Evolutionary conservation across 176 grass and related monocot genomes (phyloP).

Genomic region (Metroxylon sagu): DNA sequence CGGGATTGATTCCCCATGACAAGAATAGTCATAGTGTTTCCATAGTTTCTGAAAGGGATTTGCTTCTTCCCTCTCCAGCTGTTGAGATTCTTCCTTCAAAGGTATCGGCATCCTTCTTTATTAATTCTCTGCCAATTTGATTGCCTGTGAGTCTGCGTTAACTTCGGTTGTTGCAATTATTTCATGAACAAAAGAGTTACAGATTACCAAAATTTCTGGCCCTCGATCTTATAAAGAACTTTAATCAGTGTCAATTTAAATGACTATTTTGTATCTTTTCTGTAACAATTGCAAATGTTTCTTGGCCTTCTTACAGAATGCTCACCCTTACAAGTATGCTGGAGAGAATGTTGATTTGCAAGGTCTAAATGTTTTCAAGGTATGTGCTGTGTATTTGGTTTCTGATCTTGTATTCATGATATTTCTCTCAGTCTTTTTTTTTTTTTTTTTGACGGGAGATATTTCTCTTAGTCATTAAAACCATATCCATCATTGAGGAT

Average conservation of each 20-base stretch:
- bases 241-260: neutral
- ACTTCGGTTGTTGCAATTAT: no score
- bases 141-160: neutral
- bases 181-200: no score
- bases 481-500: no score
- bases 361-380: slow-evolving; percentile 70
- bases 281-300: neutral
- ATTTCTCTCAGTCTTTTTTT: neutral
- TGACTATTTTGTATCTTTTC: neutral
- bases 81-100: slow-evolving; percentile 58
- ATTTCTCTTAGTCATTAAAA: no score
- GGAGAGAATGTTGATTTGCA: slow-evolving; percentile 81
- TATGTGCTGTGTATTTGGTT: slow-evolving; percentile 2
- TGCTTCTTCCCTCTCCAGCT: slow-evolving; percentile 39
- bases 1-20: slow-evolving; percentile 43
- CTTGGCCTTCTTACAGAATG: slow-evolving; percentile 35
- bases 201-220: no score
- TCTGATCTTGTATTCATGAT: slow-evolving; percentile 5
- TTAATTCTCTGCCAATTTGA: neutral
- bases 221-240: neutral
- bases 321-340: slow-evolving; percentile 79
- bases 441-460: no score
- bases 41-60: slow-evolving; percentile 42
- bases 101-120: slow-evolving; percentile 12
- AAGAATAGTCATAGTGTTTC: slow-evolving; percentile 33